A percentile compares a stretch with the other conserved stretches of the same genome.
These are phyloP conservation scores for Orbilia oligospora DNA, from an alignment of 2,329 filamentous ascomycete genomes.

Conservation along the genomic window DNA sequence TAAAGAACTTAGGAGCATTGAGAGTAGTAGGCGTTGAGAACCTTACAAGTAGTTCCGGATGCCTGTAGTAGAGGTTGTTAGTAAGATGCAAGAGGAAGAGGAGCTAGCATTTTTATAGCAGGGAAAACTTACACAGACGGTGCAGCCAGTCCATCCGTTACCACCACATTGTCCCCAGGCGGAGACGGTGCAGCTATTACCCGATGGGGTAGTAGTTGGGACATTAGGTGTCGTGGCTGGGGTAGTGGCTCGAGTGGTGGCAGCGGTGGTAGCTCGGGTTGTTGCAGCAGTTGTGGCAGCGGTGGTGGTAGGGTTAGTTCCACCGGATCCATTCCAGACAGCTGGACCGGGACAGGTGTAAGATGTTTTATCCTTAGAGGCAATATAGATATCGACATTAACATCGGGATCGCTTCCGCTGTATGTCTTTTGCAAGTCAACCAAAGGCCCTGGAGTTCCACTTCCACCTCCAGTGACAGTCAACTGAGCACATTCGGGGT, in stretches of 20 bases:
- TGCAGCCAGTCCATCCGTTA: constrained; percentile 48
- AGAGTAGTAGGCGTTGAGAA: constrained; percentile 51
- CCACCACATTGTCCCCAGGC: constrained; percentile 55
- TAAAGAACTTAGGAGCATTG: constrained; percentile 35
- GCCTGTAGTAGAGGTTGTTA: constrained; percentile 16
- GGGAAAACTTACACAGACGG: constrained; percentile 41
- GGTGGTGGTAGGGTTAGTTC: constrained; percentile 9
- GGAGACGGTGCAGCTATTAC: constrained; percentile 27
- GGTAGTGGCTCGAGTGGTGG: constrained; percentile 20
- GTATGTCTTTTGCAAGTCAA: constrained; percentile 67
- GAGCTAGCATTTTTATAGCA: background rate
- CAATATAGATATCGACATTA: constrained; percentile 69
- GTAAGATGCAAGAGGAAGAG: background rate
- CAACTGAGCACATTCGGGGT: constrained; percentile 73
- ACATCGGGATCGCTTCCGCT: constrained; percentile 61
- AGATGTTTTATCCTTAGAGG: constrained; percentile 66
- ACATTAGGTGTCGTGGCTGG: constrained; percentile 16
- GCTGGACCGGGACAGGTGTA: constrained; percentile 70
- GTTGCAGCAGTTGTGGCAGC: constrained; percentile 11
- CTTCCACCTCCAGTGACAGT: constrained; percentile 70
- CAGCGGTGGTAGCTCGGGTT: constrained; percentile 11
- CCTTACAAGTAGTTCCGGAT: constrained; percentile 41
- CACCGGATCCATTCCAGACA: constrained; percentile 68
- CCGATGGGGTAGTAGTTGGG: background rate
- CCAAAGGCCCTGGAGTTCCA: constrained; percentile 68